Base-by-base conservation (phyloP, 805 yeast genomes). In the Myxozyma mucilagina region DNA sequence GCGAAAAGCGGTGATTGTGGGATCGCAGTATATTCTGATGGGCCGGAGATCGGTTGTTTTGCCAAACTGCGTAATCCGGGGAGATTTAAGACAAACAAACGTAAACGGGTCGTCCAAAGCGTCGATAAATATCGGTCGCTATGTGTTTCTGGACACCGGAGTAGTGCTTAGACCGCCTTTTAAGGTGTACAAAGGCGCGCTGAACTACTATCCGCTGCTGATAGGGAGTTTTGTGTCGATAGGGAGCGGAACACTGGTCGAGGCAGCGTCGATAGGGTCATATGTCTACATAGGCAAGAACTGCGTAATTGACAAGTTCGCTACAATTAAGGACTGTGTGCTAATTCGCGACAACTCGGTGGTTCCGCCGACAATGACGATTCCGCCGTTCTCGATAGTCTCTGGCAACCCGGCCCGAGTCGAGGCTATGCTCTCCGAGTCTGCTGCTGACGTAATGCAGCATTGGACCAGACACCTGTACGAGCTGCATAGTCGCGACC, bases 191-290 rank as follows among this genome's bases (percentile, higher is more conserved):
- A 64, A 57, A 41, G 67, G 67, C 4, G 42, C 54, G 3, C 18
- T 51, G 60, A 68, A 31, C 35, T 69, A 66, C 55, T 73, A 72
- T 53, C 79, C 80, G 0, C 56, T 74, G 39, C 67, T 71, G 42
- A 69, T 78, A 14, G 80, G 80, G 24, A 70, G 70, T 47, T 71
- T 63, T 51, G 80, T 78, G 13, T 65, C 65, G 29, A 66, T 77
- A 9, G 80, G 79, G 24, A 53, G 52, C n/a, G 53, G 64, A 42
- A 57, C 73, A 1, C 48, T 43, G 6, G 53, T 76, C 14, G 67
- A 73, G 52, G 78, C 80, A 6, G 78, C 78, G 4, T 55, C 70
- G n/a, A 70, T 77, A 8, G 80, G 80, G 4, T 72, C 75, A 4
- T 63, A 67, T 32, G 78, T 76, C 2, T 41, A 62, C 13, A 74